phyloP scores from a whole-genome alignment of 208 protist species.

The Crithidia brevicula region DNA sequence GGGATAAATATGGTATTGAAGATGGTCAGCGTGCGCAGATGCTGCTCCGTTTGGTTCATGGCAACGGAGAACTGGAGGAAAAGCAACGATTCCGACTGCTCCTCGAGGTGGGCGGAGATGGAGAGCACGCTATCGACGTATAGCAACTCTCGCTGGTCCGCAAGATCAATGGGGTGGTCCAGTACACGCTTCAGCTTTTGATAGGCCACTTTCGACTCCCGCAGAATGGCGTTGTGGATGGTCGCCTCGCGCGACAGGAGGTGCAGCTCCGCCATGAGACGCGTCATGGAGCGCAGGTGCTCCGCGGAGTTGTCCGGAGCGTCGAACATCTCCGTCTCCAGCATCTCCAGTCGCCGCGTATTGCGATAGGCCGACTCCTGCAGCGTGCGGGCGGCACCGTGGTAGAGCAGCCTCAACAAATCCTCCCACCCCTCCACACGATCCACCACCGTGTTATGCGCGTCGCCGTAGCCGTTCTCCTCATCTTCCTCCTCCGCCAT shows the following conservation, averaged over 20 bases:
- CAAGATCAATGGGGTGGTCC: slow-evolving; percentile 21
- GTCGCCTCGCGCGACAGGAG: slow-evolving; percentile 46
- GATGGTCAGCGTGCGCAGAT: slow-evolving; percentile 63
- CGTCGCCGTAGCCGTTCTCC: slow-evolving; percentile 6
- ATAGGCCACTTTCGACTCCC: slow-evolving; percentile 48
- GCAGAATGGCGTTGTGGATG: slow-evolving; percentile 48
- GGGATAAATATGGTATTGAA: slow-evolving; percentile 74
- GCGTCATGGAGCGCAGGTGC: slow-evolving; percentile 27
- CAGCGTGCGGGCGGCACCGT: slow-evolving; percentile 39
- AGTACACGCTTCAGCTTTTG: slow-evolving; percentile 40
- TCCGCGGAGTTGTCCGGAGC: slow-evolving; percentile 9
- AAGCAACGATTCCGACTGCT: slow-evolving; percentile 61
- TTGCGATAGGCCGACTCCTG: slow-evolving; percentile 38
- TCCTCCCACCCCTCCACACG: slow-evolving; percentile 42
- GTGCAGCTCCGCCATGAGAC: slow-evolving; percentile 51
- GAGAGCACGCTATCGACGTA: slow-evolving; percentile 44
- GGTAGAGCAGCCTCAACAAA: slow-evolving; percentile 45
- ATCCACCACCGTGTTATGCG: slow-evolving; percentile 10
- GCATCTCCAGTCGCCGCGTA: slow-evolving; percentile 49
- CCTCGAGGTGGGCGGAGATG: slow-evolving; percentile 47
- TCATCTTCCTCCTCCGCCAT: slow-evolving; percentile 17
- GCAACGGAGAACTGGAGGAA: slow-evolving; percentile 63
- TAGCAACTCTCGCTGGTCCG: slow-evolving; percentile 39
- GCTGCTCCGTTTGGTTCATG: slow-evolving; percentile 55
- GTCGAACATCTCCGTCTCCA: slow-evolving; percentile 53